Percentiles rank a stretch among this genome's conserved stretches.
Conservation (phyloP, 2,329 filamentous ascomycete species). For the Xylaria sp. region DNA sequence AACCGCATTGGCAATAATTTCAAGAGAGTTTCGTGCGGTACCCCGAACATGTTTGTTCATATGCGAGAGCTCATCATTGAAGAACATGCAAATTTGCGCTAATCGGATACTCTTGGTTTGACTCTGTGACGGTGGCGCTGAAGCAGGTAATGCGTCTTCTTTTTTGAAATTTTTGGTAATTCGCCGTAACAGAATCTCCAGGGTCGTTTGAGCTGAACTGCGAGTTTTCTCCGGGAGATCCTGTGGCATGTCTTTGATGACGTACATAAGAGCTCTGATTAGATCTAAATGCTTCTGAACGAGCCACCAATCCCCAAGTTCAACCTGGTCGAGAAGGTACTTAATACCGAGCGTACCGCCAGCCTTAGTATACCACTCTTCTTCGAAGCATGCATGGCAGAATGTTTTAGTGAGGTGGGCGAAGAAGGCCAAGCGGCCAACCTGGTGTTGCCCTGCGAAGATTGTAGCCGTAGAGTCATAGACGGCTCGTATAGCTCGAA, state of each 20-base stretch:
- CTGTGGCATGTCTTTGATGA: constrained; percentile 97
- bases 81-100: constrained; percentile 81
- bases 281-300: constrained; percentile 86
- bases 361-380: constrained; percentile 98
- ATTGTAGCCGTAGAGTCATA: constrained; percentile 81
- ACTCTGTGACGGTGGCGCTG: constrained; percentile 56
- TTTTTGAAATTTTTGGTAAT: constrained; percentile 84
- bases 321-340: constrained; percentile 84
- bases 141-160: constrained; percentile 71
- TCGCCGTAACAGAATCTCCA: constrained; percentile 80
- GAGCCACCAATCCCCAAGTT: constrained; percentile 87
- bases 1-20: constrained; percentile 82
- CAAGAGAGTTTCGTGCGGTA: constrained; percentile 83
- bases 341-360: constrained; percentile 92
- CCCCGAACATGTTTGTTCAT: constrained; percentile 96
- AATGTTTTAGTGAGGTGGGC: constrained; percentile 83
- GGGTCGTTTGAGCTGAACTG: constrained; percentile 81
- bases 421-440: constrained; percentile 86
- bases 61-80: constrained; percentile 90
- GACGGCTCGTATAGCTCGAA: constrained; percentile 80
- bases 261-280: constrained; percentile 90
- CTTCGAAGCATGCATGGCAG: constrained; percentile 94
- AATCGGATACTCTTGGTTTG: constrained; percentile 69
- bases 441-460: constrained; percentile 77
- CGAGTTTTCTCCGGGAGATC: constrained; percentile 93